Base-by-base conservation (phyloP, 768 basidiomycete genomes). In the Termitomyces sp. region DNA sequence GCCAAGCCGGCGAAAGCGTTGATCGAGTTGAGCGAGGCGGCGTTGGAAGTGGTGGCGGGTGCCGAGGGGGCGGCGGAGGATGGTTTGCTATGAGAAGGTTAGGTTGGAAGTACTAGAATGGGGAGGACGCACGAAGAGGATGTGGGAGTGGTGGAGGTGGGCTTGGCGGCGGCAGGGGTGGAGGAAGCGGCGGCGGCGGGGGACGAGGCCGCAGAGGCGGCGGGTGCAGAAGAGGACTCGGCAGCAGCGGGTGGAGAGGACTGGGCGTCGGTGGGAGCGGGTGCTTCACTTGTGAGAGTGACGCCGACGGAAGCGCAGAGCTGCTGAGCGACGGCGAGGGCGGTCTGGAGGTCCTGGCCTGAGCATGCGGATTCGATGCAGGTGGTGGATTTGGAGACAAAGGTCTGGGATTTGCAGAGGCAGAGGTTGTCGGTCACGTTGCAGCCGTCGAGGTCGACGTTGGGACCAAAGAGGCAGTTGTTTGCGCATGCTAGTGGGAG, bases 291-390 rank as follows among this genome's bases (percentile, higher is more conserved):
- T 17, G 74, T 77, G 60, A 86, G 69, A 6, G 80, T 82, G 5
- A 86, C 81, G 56, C 86, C 85, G 41, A 80, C 83, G 43, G 74
- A 68, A 0, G 65, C 65, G 59, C 86, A 87, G 42, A 82, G 61
- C 2, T 60, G 46, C 47, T 75, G 68, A 6, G 85, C 78, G 53
- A 66, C 68, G 0, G 54, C 19, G 50, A 78, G 66, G n/a, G 86
- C 81, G 12, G 50, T 62, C 25, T 61, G 32, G 56, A 85, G 73
- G 64, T 87, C 84, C 11, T 35, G 38, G 46, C 76, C 79, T 0
- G 61, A 58, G 74, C 87, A 89, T n/a, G 69, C 60, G 4, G 48
- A 37, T 49, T 67, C 21, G 59, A 87, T 79, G 70, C 87, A 89
- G 0, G 62, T 1, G 37, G 82, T 80, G 46, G 77, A 76, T 53